Evolutionary conservation across 2,329 filamentous ascomycete genomes (phyloP).

Genomic region (Tolypocladium ovalisporum): DNA sequence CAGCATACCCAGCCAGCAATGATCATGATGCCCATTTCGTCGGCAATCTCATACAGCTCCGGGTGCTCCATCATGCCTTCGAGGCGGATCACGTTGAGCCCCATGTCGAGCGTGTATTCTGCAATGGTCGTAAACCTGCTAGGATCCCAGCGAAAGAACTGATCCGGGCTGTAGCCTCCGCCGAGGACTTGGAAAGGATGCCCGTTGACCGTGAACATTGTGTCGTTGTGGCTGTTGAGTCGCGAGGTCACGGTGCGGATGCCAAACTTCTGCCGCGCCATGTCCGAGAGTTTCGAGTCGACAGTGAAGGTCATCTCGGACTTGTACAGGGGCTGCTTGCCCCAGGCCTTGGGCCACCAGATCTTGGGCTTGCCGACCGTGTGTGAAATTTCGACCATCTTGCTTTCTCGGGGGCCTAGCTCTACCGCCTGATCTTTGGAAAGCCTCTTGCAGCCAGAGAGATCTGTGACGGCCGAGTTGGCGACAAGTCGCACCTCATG

Average conservation of each 20-base stretch:
- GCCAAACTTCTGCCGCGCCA: slow-evolving; percentile 14
- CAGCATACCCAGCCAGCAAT: slow-evolving; percentile 57
- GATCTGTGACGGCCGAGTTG: slow-evolving; percentile 21
- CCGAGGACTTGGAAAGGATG: slow-evolving; percentile 49
- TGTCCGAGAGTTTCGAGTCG: slow-evolving; percentile 17
- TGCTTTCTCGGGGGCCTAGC: slow-evolving; percentile 24
- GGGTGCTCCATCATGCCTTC: slow-evolving; percentile 57
- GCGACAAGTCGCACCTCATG: slow-evolving; percentile 25
- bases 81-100: slow-evolving; percentile 51
- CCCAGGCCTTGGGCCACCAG: slow-evolving; percentile 55
- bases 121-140: slow-evolving; percentile 36
- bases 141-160: slow-evolving; percentile 47
- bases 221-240: slow-evolving; percentile 42
- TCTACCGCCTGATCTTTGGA: slow-evolving; percentile 20
- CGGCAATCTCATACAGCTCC: slow-evolving; percentile 46
- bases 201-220: slow-evolving; percentile 43
- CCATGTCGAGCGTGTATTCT: slow-evolving; percentile 45
- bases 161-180: slow-evolving; percentile 48
- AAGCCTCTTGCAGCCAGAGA: slow-evolving; percentile 11
- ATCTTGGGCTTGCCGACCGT: slow-evolving; percentile 32
- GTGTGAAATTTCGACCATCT: slow-evolving; percentile 22
- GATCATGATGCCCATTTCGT: slow-evolving; percentile 49
- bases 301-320: slow-evolving; percentile 18
- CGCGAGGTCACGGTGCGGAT: slow-evolving; percentile 31
- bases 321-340: slow-evolving; percentile 40